Conservation (phyloP, 495 filamentous ascomycete genomes). For the Aspergillus incahuasiensis region DNA sequence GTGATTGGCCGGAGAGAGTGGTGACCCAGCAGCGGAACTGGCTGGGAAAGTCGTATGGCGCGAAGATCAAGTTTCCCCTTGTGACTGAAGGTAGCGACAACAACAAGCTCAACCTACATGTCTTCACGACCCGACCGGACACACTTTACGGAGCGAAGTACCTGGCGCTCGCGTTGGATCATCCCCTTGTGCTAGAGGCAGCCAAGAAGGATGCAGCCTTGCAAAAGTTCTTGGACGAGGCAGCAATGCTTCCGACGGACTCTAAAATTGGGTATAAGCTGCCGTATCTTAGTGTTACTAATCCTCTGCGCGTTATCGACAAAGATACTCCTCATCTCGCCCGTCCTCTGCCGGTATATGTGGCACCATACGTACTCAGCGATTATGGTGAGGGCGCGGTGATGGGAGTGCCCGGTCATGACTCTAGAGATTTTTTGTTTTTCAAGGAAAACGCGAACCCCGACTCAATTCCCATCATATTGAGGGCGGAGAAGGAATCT, state of each 20-base stretch:
- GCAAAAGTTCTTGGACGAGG: constrained; percentile 59
- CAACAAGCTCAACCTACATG: constrained; percentile 48
- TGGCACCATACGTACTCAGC: constrained; percentile 79
- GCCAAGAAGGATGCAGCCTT: constrained; percentile 57
- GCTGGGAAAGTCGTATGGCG: constrained; percentile 74
- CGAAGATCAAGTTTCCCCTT: constrained; percentile 65
- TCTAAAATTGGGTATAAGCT: constrained; percentile 73
- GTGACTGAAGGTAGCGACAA: constrained; percentile 30
- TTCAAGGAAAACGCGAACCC: constrained; percentile 64
- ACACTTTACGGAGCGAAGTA: constrained; percentile 83
- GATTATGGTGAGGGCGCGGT: constrained; percentile 87
- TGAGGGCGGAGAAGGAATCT: constrained; percentile 26
- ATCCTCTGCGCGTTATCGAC: constrained; percentile 58
- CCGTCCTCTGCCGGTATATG: constrained; percentile 65
- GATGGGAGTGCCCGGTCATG: constrained; percentile 89
- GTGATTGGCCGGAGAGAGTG: constrained; percentile 76
- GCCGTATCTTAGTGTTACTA: constrained; percentile 53
- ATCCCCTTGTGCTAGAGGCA: constrained; percentile 61
- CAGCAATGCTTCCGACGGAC: constrained; percentile 57
- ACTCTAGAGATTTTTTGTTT: constrained; percentile 70
- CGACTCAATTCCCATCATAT: constrained; percentile 47
- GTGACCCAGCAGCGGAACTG: constrained; percentile 82
- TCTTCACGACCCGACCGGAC: constrained; percentile 81
- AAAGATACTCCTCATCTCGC: constrained; percentile 45
- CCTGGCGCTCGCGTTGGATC: constrained; percentile 68